These are phyloP conservation scores for Entonaema liquescens DNA, from an alignment of 495 filamentous ascomycete genomes.

Conservation along the genomic window DNA sequence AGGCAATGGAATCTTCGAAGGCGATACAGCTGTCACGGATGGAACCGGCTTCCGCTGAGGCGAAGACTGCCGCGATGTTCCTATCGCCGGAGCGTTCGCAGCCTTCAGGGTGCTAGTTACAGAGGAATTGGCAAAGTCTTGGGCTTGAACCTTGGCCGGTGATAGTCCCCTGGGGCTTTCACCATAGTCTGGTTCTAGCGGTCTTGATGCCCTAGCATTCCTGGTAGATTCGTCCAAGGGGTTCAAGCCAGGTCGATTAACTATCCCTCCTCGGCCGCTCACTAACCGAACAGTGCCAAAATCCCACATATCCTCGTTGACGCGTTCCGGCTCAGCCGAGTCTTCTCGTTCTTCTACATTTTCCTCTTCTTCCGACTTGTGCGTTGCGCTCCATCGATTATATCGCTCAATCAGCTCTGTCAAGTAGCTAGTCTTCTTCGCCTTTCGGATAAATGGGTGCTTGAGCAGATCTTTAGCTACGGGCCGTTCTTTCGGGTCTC, in stretches of 20 bases:
- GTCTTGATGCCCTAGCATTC: constrained; percentile 67
- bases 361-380: constrained; percentile 74
- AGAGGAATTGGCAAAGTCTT: constrained; percentile 47
- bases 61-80: constrained; percentile 57
- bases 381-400: constrained; percentile 81
- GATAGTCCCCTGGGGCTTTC: constrained; percentile 53
- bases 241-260: constrained; percentile 59
- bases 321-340: constrained; percentile 39
- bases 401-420: constrained; percentile 93
- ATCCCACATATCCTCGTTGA: constrained; percentile 92
- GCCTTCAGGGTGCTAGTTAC: constrained; percentile 53
- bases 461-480: constrained; percentile 87
- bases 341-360: constrained; percentile 56
- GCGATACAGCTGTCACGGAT: constrained; percentile 56
- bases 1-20: constrained; percentile 71
- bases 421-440: constrained; percentile 88
- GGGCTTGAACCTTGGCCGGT: constrained; percentile 52
- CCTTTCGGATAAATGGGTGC: constrained; percentile 87
- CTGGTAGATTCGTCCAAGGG: constrained; percentile 77
- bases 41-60: constrained; percentile 68
- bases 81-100: constrained; percentile 33
- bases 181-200: constrained; percentile 56
- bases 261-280: constrained; percentile 61
- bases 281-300: constrained; percentile 89
- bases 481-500: constrained; percentile 87